phyloP scores from a whole-genome alignment of 176 grass and related monocot species.

The Canna indica region DNA sequence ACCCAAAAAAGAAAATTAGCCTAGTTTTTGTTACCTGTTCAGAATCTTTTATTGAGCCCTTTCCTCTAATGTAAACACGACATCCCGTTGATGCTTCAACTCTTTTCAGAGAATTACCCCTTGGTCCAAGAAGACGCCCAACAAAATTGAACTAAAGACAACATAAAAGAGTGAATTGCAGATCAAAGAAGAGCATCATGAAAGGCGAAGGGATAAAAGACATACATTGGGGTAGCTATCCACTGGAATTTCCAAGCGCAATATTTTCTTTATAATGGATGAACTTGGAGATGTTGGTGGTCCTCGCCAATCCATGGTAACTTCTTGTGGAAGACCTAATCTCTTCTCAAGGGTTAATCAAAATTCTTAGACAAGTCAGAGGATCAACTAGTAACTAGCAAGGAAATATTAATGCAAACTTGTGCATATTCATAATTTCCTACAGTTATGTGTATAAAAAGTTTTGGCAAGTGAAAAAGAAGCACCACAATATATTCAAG shows the following conservation, averaged over 20 bases:
- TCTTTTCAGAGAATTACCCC: constrained; percentile 77
- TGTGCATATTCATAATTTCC: constrained; percentile 1
- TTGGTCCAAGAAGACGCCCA: constrained; percentile 64
- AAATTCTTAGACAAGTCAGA: background rate
- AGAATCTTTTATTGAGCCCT: constrained; percentile 77
- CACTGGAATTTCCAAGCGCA: constrained; percentile 84
- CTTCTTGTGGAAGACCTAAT: constrained; percentile 47
- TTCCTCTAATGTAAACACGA: constrained; percentile 82
- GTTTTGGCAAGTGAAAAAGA: too few species aligned
- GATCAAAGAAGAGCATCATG: constrained; percentile 5
- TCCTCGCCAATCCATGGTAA: constrained; percentile 82
- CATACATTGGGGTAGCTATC: constrained; percentile 74
- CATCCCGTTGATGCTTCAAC: constrained; percentile 79
- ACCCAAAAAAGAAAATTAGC: background rate
- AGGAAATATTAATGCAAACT: background rate
- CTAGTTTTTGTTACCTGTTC: constrained; percentile 40
- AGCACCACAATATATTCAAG: too few species aligned
- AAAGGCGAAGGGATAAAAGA: background rate
- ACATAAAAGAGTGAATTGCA: constrained; percentile 17
- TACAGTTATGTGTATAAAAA: too few species aligned
- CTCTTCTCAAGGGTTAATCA: constrained; percentile 34
- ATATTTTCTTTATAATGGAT: constrained; percentile 71
- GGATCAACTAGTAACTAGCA: background rate
- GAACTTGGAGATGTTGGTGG: constrained; percentile 58
- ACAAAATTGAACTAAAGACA: constrained; percentile 80